Base-by-base conservation (phyloP, 106 monocot species). In the Acanthochlamys bracteata region DNA sequence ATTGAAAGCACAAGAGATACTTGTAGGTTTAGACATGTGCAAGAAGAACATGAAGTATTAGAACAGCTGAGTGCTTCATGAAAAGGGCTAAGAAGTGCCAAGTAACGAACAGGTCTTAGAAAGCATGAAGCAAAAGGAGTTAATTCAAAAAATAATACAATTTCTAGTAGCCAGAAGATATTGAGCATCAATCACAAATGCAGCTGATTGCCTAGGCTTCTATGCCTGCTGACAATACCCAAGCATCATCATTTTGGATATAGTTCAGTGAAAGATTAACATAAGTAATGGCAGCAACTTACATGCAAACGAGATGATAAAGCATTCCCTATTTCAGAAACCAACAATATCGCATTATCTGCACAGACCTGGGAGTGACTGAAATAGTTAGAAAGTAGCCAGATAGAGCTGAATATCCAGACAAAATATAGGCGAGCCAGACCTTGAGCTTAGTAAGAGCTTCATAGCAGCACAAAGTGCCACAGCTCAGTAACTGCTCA, bases 401-500 rank as follows among this genome's bases (percentile, higher is more conserved):
- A 39, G 7, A 19, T 1, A 8, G 40, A 61, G n/a, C 39, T 61
- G 39, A 16, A 61, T 17, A 61, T n/a, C 7, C 0, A 61, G 14
- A 41, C 39, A 33, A 16, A 4, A 61, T 61, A 0, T 3, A 41
- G 9, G 15, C 1, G n/a, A 39, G n/a, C 61, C 54, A 53, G 39
- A 90, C 90, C 80, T 90, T 80, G 51, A 90, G 63, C 68, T 80
- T 77, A 23, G 62, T 57, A 73, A 72, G 65, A 67, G 83, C 80
- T 20, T 80, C 80, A 73, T 21, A 42, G 61, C 90, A 90, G 14
- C 78, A 79, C 20, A 72, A 63, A 68, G 75, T 74, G 70, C 75
- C 45, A 41, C 80, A 60, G 71, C 60, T 61, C 23, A 85, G 65
- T 63, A 90, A 63, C 57, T 86, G 70, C 60, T 77, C 58, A 41